Percentiles rank a stretch among this genome's conserved stretches.
phyloP scores from a whole-genome alignment of 225 moss, liverwort and hornwort species.

The Marchantia polymorpha region DNA sequence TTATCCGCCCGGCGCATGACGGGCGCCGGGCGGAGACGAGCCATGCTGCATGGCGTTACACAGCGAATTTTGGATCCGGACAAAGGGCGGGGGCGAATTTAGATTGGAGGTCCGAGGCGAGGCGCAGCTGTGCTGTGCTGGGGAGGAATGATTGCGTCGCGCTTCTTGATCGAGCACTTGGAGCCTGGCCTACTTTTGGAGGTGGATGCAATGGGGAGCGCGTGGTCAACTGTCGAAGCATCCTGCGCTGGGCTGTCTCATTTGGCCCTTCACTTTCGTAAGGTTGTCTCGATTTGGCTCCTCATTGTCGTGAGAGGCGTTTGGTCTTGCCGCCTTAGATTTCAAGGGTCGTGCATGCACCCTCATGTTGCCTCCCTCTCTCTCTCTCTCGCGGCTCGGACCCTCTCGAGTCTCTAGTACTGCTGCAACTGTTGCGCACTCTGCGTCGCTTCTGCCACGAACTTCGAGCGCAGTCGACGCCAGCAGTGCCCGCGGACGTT shows the following conservation, averaged over 20 bases:
- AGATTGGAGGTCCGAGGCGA: neutral
- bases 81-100: neutral
- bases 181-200: neutral
- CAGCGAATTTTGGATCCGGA: neutral
- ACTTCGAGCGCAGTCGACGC: too few species aligned
- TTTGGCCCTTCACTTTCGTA: constrained; percentile 5
- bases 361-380: too few species aligned
- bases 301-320: constrained; percentile 7
- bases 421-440: too few species aligned
- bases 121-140: constrained; percentile 1
- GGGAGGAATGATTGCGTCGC: neutral
- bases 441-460: too few species aligned
- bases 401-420: too few species aligned
- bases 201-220: neutral
- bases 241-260: neutral
- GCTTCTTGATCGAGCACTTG: neutral
- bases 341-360: neutral
- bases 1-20: neutral
- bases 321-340: neutral
- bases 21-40: too few species aligned
- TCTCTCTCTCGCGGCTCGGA: too few species aligned
- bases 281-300: constrained; percentile 3
- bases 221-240: too few species aligned
- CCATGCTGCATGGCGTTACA: neutral
- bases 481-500: too few species aligned